Evolutionary conservation across 2,329 filamentous ascomycete genomes (phyloP).

Genomic region (Hypoxylon rubiginosum): DNA sequence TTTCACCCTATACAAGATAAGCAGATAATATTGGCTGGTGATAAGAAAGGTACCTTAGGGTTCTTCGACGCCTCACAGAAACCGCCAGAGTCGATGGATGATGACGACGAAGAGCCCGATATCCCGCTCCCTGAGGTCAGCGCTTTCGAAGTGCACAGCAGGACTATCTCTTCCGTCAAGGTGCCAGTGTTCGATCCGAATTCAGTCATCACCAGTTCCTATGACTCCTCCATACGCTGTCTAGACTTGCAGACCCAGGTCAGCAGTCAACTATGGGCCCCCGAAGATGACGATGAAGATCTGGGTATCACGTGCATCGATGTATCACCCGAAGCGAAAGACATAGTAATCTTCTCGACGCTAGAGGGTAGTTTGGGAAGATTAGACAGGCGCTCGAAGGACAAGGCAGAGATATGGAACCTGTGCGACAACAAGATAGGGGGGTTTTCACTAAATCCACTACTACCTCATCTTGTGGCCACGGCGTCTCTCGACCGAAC

Average conservation of each 20-base stretch:
- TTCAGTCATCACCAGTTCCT: conserved; percentile 85
- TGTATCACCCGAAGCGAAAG: conserved; percentile 76
- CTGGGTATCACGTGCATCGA: conserved; percentile 87
- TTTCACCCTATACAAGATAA: conserved; percentile 92
- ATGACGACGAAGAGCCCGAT: conserved; percentile 77
- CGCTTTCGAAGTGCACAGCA: conserved; percentile 88
- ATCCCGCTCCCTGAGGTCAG: conserved; percentile 82
- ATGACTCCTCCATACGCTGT: conserved; percentile 91
- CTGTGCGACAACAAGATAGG: conserved; percentile 95
- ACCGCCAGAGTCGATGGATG: conserved; percentile 65
- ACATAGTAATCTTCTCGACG: conserved; percentile 88
- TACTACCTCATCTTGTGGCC: conserved; percentile 83
- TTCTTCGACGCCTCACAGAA: conserved; percentile 90
- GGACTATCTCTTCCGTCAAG: conserved; percentile 88
- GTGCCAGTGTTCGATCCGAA: conserved; percentile 81
- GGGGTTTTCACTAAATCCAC: conserved; percentile 87
- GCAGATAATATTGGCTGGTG: conserved; percentile 89
- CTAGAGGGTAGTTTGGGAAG: conserved; percentile 84
- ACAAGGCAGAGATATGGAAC: conserved; percentile 75
- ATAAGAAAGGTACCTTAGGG: conserved; percentile 92
- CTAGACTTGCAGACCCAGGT: conserved; percentile 85
- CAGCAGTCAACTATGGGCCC: conserved; percentile 85
- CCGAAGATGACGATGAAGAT: conserved; percentile 76
- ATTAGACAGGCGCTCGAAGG: conserved; percentile 78
- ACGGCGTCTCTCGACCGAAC: conserved; percentile 92